A percentile compares a stretch with the other conserved stretches of the same genome.
Evolutionary conservation across 768 basidiomycete genomes (phyloP).

Genomic region (Phanerochaete sordida): DNA sequence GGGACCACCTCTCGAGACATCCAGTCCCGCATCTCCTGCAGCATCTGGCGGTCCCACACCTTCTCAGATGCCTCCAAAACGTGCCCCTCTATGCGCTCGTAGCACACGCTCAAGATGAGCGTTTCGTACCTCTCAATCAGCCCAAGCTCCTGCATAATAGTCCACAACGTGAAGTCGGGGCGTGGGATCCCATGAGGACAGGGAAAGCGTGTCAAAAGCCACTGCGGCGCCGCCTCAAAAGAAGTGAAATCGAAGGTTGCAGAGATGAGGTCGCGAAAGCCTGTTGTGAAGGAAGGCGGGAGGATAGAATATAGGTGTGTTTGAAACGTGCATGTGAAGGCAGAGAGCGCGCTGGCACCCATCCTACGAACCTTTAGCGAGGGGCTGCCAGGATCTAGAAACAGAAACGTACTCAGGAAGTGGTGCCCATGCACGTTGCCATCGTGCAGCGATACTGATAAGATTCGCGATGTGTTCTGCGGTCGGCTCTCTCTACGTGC

Average conservation of each 20-base stretch:
- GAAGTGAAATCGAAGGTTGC: slow-evolving; percentile 40
- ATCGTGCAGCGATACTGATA: slow-evolving; percentile 57
- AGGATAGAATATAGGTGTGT: slow-evolving; percentile 71
- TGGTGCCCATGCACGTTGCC: slow-evolving; percentile 78
- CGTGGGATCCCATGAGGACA: slow-evolving; percentile 20
- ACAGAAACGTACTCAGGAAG: slow-evolving; percentile 49
- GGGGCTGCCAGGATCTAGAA: slow-evolving; percentile 4
- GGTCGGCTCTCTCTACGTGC: slow-evolving; percentile 48
- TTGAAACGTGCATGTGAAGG: slow-evolving; percentile 69
- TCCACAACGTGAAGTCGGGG: slow-evolving; percentile 43
- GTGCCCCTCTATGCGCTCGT: slow-evolving; percentile 78
- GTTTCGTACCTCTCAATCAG: slow-evolving; percentile 81
- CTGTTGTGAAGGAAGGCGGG: slow-evolving; percentile 62
- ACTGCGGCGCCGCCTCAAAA: slow-evolving; percentile 19
- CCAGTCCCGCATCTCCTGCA: slow-evolving; percentile 65
- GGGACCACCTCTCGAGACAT: slow-evolving; percentile 77
- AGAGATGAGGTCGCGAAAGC: slow-evolving; percentile 65
- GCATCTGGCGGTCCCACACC: slow-evolving; percentile 65
- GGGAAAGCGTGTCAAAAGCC: slow-evolving; percentile 11
- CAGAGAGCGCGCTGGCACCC: slow-evolving; percentile 52
- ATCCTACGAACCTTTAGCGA: slow-evolving; percentile 39
- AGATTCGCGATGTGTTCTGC: slow-evolving; percentile 49
- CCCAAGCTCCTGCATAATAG: slow-evolving; percentile 64
- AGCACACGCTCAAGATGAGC: slow-evolving; percentile 79
- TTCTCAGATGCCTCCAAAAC: slow-evolving; percentile 63